A percentile compares a stretch with the other conserved stretches of the same genome.
phyloP scores from a whole-genome alignment of 2,329 filamentous ascomycete genomes.

The Aspergillus fijiensis region DNA sequence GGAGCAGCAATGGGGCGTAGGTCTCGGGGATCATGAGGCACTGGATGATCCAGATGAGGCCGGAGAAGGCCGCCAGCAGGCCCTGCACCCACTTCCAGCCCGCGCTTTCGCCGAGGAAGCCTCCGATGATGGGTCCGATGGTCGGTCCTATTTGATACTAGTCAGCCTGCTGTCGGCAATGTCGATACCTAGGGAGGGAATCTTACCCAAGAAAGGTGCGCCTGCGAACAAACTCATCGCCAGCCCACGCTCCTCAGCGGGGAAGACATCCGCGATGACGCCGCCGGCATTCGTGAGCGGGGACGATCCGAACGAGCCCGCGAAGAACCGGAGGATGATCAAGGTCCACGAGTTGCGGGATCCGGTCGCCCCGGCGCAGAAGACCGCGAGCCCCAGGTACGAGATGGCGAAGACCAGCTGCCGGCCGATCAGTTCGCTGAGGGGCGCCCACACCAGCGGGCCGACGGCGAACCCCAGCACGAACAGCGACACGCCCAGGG shows the following conservation, averaged over 20 bases:
- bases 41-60: conserved; percentile 29
- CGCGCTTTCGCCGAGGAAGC: conserved; percentile 30
- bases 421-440: conserved; percentile 63
- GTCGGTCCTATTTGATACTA: conserved; percentile 18
- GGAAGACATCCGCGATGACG: conserved; percentile 61
- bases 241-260: conserved; percentile 51
- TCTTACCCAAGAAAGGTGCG: conserved; percentile 59
- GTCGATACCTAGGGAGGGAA: not conserved
- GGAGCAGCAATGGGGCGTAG: conserved; percentile 32
- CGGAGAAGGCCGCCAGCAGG: conserved; percentile 30
- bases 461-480: conserved; percentile 62
- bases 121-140: conserved; percentile 30
- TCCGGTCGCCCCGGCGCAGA: conserved; percentile 59
- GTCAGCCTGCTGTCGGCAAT: not conserved
- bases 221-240: conserved; percentile 65
- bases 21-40: conserved; percentile 29
- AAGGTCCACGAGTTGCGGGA: conserved; percentile 58
- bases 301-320: conserved; percentile 59
- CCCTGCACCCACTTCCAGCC: conserved; percentile 35
- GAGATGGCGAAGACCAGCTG: conserved; percentile 54
- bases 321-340: conserved; percentile 64
- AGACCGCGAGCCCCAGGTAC: conserved; percentile 57
- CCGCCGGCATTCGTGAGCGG: conserved; percentile 46
- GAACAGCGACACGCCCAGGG: conserved; percentile 64
- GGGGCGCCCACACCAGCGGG: conserved; percentile 64